phyloP scores from a whole-genome alignment of 768 basidiomycete genomes.

The Coprinopsis strossmayeri region DNA sequence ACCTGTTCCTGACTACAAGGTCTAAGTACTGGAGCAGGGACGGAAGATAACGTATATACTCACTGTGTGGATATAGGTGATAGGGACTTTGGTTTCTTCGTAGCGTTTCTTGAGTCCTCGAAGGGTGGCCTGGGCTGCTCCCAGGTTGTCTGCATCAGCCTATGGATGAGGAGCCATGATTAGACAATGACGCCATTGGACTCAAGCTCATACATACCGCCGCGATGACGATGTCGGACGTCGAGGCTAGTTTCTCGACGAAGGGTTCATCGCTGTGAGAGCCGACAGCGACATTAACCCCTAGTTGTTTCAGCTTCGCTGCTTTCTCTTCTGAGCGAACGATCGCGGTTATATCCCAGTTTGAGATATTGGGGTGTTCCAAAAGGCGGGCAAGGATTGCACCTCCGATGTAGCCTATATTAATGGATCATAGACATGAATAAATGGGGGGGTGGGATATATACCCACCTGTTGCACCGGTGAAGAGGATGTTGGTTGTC shows the following conservation, averaged over 20 bases:
- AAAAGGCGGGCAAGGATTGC: conserved; percentile 36
- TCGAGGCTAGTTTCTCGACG: conserved; percentile 36
- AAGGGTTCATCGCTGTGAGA: conserved; percentile 36
- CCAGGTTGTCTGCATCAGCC: conserved; percentile 38
- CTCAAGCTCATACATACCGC: too few relatives aligned
- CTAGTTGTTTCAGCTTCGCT: conserved; percentile 28
- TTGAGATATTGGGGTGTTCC: conserved; percentile 23
- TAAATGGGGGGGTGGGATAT: neutral
- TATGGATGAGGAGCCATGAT: too few relatives aligned
- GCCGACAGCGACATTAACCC: conserved; percentile 33
- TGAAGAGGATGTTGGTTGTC: conserved; percentile 29
- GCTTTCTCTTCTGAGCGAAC: conserved; percentile 42
- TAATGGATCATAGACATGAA: neutral
- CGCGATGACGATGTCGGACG: conserved; percentile 39
- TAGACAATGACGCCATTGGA: too few relatives aligned
- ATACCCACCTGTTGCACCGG: conserved; percentile 33
- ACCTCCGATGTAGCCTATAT: conserved; percentile 45
- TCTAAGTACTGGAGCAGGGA: too few relatives aligned
- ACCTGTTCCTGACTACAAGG: conserved; percentile 24
- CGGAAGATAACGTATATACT: too few relatives aligned
- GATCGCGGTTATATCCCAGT: conserved; percentile 35
- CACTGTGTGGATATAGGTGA: conserved; percentile 59
- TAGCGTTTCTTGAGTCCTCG: conserved; percentile 44
- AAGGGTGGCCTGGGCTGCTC: conserved; percentile 39
- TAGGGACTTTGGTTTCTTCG: conserved; percentile 31